phyloP scores from a whole-genome alignment of 2,329 filamentous ascomycete species.

The Eutypa lata region DNA sequence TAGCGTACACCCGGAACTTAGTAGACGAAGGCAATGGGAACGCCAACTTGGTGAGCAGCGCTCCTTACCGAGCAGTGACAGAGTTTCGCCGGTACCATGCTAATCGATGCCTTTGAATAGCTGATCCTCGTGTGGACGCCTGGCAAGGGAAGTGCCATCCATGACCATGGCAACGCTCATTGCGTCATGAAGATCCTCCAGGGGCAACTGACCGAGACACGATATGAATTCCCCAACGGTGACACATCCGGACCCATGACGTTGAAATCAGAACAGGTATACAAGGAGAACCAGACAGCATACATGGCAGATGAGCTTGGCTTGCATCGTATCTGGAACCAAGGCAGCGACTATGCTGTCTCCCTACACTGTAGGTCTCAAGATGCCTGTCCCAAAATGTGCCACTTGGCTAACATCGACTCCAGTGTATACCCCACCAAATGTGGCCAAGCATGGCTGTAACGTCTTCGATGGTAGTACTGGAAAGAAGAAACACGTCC shows the following conservation, averaged over 20 bases:
- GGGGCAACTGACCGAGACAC: conserved; percentile 75
- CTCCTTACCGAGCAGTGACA: conserved; percentile 1
- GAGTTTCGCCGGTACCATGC: conserved; percentile 5
- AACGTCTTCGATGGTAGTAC: conserved; percentile 77
- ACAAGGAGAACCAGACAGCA: conserved; percentile 70
- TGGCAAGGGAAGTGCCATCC: conserved; percentile 77
- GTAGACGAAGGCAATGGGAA: conserved; percentile 84
- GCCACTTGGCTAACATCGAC: conserved; percentile 19
- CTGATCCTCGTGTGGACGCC: conserved; percentile 88
- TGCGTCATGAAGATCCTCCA: conserved; percentile 89
- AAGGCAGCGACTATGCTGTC: conserved; percentile 71
- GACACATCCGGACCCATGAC: conserved; percentile 54
- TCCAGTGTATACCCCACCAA: conserved; percentile 79
- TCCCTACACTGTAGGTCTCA: conserved; percentile 67
- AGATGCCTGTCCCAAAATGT: neutral
- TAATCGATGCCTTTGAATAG: conserved; percentile 41
- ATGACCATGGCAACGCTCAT: conserved; percentile 85
- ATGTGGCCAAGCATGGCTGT: conserved; percentile 79
- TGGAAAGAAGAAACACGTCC: conserved; percentile 67
- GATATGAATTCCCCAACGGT: conserved; percentile 68
- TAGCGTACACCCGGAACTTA: conserved; percentile 81
- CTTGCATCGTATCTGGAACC: conserved; percentile 78
- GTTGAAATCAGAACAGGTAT: conserved; percentile 64
- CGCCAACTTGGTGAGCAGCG: conserved; percentile 45
- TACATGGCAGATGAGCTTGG: conserved; percentile 93